Evolutionary conservation across 2,329 filamentous ascomycete species (phyloP).

Genomic region (Arthroderma sp.): DNA sequence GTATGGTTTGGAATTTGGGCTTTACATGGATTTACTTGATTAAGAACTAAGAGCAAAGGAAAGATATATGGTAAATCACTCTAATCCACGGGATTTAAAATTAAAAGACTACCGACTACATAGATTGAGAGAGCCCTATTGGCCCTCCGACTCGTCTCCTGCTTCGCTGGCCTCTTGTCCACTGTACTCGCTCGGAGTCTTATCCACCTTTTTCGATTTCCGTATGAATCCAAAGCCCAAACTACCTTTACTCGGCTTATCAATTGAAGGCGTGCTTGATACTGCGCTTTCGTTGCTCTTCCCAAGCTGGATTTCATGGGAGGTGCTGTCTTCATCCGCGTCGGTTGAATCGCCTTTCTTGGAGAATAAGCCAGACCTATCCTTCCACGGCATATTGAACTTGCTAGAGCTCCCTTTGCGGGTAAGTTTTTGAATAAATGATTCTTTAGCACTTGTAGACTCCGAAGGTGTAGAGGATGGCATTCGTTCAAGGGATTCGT

Average conservation of each 20-base stretch:
- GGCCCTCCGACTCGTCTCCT: slow-evolving; percentile 30
- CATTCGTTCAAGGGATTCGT: slow-evolving; percentile 35
- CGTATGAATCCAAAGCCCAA: slow-evolving; percentile 35
- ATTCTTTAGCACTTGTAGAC: slow-evolving; percentile 31
- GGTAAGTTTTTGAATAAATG: slow-evolving; percentile 39
- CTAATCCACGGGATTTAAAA: no score
- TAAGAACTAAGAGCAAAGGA: no score
- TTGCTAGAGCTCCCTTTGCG: slow-evolving; percentile 39
- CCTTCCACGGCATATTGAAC: slow-evolving; percentile 39
- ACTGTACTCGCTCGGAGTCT: slow-evolving; percentile 29
- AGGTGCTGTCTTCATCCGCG: slow-evolving; percentile 24
- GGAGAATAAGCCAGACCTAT: slow-evolving; percentile 34
- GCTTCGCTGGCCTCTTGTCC: slow-evolving; percentile 29
- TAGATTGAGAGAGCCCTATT: slow-evolving; percentile 30
- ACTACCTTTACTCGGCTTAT: slow-evolving; percentile 31
- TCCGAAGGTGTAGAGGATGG: slow-evolving; percentile 31
- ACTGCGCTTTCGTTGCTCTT: slow-evolving; percentile 31
- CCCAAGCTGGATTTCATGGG: slow-evolving; percentile 26
- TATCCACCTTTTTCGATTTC: slow-evolving; percentile 33
- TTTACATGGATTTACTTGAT: no score
- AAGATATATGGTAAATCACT: no score
- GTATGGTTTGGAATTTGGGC: no score
- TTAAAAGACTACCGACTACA: not conserved
- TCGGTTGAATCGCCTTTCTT: slow-evolving; percentile 32
- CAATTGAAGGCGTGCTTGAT: slow-evolving; percentile 29